Percentiles rank a stretch among this genome's conserved stretches.
These are phyloP conservation scores for Euryodendron excelsum DNA, from an alignment of 148 eudicot genomes.

Conservation along the genomic window DNA sequence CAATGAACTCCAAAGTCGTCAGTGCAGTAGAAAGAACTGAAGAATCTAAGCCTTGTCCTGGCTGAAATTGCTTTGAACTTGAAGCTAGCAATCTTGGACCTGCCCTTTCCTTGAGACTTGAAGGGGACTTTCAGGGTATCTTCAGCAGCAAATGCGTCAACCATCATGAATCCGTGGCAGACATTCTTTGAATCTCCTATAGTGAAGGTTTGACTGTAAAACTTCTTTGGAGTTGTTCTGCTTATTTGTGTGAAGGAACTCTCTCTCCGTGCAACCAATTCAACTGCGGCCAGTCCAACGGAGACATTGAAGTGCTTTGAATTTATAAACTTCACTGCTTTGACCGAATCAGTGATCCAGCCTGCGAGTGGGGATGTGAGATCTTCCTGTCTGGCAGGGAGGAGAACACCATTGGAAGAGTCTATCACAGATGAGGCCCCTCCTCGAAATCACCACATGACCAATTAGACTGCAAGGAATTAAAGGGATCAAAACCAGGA, in stretches of 20 bases:
- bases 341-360: conserved; percentile 56
- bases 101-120: not conserved
- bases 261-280: not conserved
- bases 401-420: conserved; percentile 50
- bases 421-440: conserved; percentile 22
- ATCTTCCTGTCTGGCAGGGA: conserved; percentile 52
- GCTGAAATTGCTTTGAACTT: conserved; percentile 16
- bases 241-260: not conserved
- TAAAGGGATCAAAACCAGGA: not conserved
- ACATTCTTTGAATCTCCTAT: not conserved
- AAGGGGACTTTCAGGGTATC: conserved; percentile 1
- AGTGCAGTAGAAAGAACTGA: conserved; percentile 12
- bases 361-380: conserved; percentile 53
- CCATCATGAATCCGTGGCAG: not conserved
- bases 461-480: not conserved
- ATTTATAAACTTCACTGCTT: conserved; percentile 46
- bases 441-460: not conserved
- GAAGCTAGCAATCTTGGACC: not conserved
- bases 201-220: not conserved
- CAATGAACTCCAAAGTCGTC: not conserved
- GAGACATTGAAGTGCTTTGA: conserved; percentile 13
- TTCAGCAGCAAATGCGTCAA: not conserved
- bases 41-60: conserved; percentile 45
- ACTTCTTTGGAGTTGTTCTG: not conserved
- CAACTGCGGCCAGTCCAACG: not conserved